These are phyloP conservation scores for Rhodamnia rubescens DNA, from an alignment of 345 rosid species.

Conservation along the genomic window DNA sequence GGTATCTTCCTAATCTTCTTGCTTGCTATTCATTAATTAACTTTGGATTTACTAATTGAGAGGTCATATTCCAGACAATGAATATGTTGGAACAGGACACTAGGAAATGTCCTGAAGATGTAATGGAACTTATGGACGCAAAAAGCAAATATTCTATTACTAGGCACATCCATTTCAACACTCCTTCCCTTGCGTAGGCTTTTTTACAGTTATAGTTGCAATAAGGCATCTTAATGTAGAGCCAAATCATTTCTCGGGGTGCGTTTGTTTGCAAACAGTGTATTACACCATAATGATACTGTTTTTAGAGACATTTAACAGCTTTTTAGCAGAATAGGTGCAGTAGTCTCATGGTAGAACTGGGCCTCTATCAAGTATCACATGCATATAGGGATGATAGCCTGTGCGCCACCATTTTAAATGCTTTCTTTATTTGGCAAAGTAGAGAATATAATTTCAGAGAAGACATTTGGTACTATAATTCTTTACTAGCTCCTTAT, in stretches of 20 bases:
- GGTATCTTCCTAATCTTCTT: slow-evolving; percentile 25
- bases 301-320: neutral
- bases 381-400: neutral
- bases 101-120: neutral
- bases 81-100: neutral
- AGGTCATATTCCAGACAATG: neutral
- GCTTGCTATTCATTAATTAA: neutral
- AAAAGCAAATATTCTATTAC: neutral
- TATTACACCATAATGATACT: neutral
- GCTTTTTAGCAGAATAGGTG: neutral
- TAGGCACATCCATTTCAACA: neutral
- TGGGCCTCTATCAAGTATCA: neutral
- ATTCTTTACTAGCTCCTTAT: neutral
- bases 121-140: neutral
- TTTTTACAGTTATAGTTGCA: neutral
- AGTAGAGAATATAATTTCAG: neutral
- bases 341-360: neutral
- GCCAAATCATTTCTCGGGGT: neutral
- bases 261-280: neutral
- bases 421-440: neutral
- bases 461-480: neutral
- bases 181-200: neutral
- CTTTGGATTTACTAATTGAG: neutral
- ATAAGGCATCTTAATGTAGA: neutral
- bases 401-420: neutral